A percentile compares a stretch with the other conserved stretches of the same genome.
phyloP scores from a whole-genome alignment of 1,284 basidiomycete genomes.

The Heterobasidion occidentale region DNA sequence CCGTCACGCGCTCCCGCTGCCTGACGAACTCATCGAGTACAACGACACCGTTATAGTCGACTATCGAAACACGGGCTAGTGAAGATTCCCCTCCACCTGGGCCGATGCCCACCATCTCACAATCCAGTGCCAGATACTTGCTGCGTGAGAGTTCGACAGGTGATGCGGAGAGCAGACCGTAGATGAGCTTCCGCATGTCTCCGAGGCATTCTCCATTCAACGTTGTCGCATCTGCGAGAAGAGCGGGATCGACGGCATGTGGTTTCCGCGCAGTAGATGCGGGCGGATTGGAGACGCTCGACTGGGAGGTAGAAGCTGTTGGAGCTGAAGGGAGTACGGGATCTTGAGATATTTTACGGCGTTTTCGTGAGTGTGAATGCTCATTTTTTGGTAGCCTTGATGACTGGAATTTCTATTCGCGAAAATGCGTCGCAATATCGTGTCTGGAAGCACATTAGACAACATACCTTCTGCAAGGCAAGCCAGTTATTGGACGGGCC shows the following conservation, averaged over 20 bases:
- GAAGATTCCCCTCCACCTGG: conserved; percentile 74
- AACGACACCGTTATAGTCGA: conserved; percentile 84
- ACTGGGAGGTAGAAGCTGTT: neutral
- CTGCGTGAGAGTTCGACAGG: neutral
- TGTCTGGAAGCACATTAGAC: neutral
- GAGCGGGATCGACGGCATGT: neutral
- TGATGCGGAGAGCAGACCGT: neutral
- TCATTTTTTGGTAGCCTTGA: neutral
- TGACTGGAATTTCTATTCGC: neutral
- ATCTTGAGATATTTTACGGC: neutral
- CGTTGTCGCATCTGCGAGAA: neutral
- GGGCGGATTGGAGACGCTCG: neutral
- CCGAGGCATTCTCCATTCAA: neutral
- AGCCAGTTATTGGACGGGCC: neutral
- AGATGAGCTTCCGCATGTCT: neutral
- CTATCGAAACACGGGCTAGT: conserved; percentile 86
- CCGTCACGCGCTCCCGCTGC: conserved; percentile 85
- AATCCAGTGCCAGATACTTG: conserved; percentile 49
- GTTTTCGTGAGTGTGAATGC: neutral
- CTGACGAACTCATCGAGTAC: conserved; percentile 83
- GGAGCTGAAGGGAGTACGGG: neutral
- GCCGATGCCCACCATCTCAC: conserved; percentile 97
- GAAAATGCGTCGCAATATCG: neutral
- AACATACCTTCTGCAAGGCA: neutral
- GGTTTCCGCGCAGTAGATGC: neutral